Evolutionary conservation across 768 basidiomycete genomes (phyloP), one percentile per base, ranked within the genome.

Genomic region (Gyrodon lividus): DNA sequence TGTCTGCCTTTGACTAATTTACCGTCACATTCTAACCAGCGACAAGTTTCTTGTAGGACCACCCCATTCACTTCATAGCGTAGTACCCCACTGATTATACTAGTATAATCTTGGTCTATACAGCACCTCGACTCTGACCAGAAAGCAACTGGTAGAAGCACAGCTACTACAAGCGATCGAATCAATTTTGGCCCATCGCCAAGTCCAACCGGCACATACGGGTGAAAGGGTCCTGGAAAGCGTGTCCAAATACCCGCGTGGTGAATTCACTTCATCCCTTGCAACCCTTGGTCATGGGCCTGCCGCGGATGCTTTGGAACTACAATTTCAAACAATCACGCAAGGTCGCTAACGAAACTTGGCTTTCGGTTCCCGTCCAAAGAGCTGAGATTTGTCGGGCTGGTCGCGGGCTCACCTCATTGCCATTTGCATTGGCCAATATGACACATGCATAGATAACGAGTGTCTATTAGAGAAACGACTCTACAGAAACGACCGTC

Each of bases 221-320:
- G 9, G 1, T 3, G 3, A n/a, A 19, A 37, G 58, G 55, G 42
- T 43, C 62, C 56, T 56, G 23, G 49, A 64, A 49, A 50, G 62
- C 48, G 34, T 42, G 49, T 26, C 17, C 12, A 10, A 16, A 31
- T 20, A 44, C 33, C 34, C 50, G 37, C 43, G 23, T 30, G 42
- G 23, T 49, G 52, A 60, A 65, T 61, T 57, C 53, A 61, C 16
- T 55, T 17, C 57, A 39, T 33, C 60, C 62, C 64, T 64, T 54
- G 38, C 1, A 20, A n/a, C 6, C 59, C 55, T 64, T 64, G 51
- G 57, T 59, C 59, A 61, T 19, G 13, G 10, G n/a, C 47, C 47
- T 52, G 45, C 40, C 53, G 17, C 52, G 51, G 52, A 48, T 43
- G 39, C 38, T 46, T 40, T 50, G 17, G 33, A 47, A 51, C 38